phyloP scores from a whole-genome alignment of 768 basidiomycete species.

The Trametes sanguinea region DNA sequence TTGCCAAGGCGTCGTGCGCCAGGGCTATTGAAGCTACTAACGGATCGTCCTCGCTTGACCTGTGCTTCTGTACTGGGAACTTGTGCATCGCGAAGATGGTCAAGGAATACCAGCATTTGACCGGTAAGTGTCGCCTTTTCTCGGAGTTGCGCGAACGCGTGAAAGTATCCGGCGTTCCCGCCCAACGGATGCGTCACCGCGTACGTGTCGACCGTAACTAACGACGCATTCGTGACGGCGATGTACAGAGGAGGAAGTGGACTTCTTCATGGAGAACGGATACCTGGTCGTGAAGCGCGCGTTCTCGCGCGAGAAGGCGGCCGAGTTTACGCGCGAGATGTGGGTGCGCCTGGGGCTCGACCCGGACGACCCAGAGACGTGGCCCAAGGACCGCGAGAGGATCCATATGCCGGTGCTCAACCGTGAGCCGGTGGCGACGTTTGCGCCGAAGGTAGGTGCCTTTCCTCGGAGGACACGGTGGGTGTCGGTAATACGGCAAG shows the following conservation, averaged over 20 bases:
- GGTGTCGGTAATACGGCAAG: neutral
- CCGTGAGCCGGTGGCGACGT: slow-evolving; percentile 46
- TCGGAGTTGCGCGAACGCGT: neutral
- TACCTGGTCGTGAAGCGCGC: slow-evolving; percentile 55
- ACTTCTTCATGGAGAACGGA: slow-evolving; percentile 57
- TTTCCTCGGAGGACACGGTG: neutral
- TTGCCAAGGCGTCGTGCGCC: no score
- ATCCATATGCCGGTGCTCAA: slow-evolving; percentile 59
- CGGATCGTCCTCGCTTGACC: neutral
- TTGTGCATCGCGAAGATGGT: slow-evolving; percentile 11
- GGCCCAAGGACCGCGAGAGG: slow-evolving; percentile 44
- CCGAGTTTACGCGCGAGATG: slow-evolving; percentile 49
- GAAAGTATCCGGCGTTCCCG: no score
- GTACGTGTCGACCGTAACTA: neutral
- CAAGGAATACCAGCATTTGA: slow-evolving; percentile 42
- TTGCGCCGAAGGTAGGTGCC: slow-evolving; percentile 50
- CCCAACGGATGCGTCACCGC: no score
- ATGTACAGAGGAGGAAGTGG: slow-evolving; percentile 46
- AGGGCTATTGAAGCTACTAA: neutral
- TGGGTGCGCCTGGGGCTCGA: slow-evolving; percentile 56
- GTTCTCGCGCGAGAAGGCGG: slow-evolving; percentile 53
- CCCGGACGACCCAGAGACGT: slow-evolving; percentile 55
- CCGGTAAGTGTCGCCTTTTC: slow-evolving; percentile 30
- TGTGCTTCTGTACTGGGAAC: neutral
- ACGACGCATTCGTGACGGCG: neutral